These are phyloP conservation scores for Exidia glandulosa DNA, from an alignment of 768 basidiomycete genomes.

Conservation along the genomic window DNA sequence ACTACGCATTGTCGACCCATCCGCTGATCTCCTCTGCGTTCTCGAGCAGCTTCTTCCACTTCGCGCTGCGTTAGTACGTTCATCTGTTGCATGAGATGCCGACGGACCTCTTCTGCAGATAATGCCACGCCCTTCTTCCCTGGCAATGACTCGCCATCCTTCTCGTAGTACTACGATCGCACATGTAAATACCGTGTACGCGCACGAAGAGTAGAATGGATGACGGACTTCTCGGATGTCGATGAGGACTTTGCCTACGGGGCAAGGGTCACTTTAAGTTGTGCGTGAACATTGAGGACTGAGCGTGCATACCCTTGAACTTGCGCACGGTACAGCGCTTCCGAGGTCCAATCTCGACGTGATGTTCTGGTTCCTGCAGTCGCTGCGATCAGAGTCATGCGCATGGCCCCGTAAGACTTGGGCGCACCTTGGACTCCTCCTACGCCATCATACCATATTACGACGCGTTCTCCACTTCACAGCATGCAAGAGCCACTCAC, in stretches of 20 bases:
- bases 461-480: not conserved
- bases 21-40: conserved; percentile 37
- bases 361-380: too few relatives aligned
- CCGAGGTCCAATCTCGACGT: not conserved
- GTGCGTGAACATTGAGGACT: not conserved
- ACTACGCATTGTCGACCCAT: conserved; percentile 12
- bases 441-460: too few relatives aligned
- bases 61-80: not conserved
- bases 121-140: conserved; percentile 77
- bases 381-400: too few relatives aligned
- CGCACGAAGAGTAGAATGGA: too few relatives aligned
- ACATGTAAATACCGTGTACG: not conserved
- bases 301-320: conserved; percentile 31
- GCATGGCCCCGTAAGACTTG: too few relatives aligned
- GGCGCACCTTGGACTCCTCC: too few relatives aligned
- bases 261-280: too few relatives aligned
- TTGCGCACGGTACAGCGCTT: conserved; percentile 41
- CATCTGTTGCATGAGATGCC: too few relatives aligned
- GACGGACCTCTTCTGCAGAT: conserved; percentile 46
- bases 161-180: conserved; percentile 52
- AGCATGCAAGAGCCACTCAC: not conserved
- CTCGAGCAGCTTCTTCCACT: conserved; percentile 52
- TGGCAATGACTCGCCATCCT: conserved; percentile 48
- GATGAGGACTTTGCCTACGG: conserved; percentile 43
- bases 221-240: conserved; percentile 33